Conservation (phyloP, 768 basidiomycete species). For the Inosperma sp. region DNA sequence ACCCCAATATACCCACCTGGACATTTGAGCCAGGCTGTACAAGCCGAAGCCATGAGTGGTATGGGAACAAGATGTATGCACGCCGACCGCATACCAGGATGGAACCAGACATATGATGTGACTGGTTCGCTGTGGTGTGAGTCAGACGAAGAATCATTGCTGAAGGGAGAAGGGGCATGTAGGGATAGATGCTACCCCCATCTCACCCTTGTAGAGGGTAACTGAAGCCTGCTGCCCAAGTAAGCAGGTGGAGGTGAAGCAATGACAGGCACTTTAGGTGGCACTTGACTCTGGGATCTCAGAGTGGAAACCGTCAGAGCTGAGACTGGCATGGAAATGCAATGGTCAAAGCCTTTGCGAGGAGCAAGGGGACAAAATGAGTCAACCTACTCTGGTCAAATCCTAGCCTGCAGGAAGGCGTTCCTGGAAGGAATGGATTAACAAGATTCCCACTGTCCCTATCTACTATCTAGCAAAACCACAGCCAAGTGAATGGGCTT, state of each 20-base stretch:
- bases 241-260: too few species aligned
- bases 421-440: constrained; percentile 32
- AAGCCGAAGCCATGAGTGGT: constrained; percentile 1
- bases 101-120: not conserved
- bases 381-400: not conserved
- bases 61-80: constrained; percentile 2
- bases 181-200: not conserved
- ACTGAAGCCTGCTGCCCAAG: too few species aligned
- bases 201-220: not conserved
- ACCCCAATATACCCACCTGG: not conserved
- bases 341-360: too few species aligned
- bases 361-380: too few species aligned
- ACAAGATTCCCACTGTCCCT: constrained; percentile 44
- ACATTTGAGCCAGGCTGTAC: not conserved
- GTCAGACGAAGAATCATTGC: not conserved
- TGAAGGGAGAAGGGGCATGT: not conserved
- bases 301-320: too few species aligned
- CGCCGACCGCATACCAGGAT: not conserved
- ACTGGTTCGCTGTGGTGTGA: too few species aligned
- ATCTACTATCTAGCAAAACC: constrained; percentile 46
- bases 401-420: not conserved
- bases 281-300: too few species aligned
- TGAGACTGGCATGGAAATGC: too few species aligned
- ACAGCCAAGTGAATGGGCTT: constrained; percentile 36
- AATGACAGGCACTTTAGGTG: too few species aligned